phyloP scores from a whole-genome alignment of 306 rosid genomes.

The Myrica gale region DNA sequence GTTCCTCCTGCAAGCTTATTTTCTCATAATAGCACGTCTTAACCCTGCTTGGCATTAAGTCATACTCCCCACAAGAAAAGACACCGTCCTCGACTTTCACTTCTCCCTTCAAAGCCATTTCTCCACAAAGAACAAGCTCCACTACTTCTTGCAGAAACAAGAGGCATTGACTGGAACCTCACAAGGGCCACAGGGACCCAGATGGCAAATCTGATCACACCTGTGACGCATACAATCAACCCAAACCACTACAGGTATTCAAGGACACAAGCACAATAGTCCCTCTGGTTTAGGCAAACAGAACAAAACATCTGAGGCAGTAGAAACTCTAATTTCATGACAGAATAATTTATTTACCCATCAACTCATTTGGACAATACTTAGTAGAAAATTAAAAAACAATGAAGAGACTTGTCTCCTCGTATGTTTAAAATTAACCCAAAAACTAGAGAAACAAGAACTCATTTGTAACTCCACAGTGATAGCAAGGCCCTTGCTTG shows the following conservation, averaged over 20 bases:
- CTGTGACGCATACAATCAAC: constrained; percentile 68
- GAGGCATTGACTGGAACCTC: constrained; percentile 58
- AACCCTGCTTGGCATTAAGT: constrained; percentile 55
- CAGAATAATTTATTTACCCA: constrained; percentile 32
- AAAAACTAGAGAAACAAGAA: constrained; percentile 68
- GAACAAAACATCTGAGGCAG: neutral
- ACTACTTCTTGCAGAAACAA: constrained; percentile 68
- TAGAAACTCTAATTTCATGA: constrained; percentile 1
- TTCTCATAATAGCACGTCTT: constrained; percentile 87
- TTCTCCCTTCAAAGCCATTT: constrained; percentile 74
- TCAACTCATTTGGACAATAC: constrained; percentile 30
- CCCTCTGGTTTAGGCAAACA: constrained; percentile 35
- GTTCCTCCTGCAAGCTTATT: constrained; percentile 63
- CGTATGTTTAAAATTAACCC: constrained; percentile 9
- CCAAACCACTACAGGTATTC: constrained; percentile 33
- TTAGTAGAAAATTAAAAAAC: constrained; percentile 14
- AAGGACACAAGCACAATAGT: constrained; percentile 29
- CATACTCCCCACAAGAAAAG: constrained; percentile 69
- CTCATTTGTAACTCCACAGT: constrained; percentile 99
- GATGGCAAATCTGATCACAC: constrained; percentile 66
- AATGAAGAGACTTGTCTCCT: constrained; percentile 28
- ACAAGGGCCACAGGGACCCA: constrained; percentile 84
- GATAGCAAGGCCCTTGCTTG: constrained; percentile 98
- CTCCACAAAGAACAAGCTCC: constrained; percentile 69
- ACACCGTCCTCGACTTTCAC: constrained; percentile 64